Conservation (phyloP, 2,329 filamentous ascomycete species). For the Helminthosporium solani region DNA sequence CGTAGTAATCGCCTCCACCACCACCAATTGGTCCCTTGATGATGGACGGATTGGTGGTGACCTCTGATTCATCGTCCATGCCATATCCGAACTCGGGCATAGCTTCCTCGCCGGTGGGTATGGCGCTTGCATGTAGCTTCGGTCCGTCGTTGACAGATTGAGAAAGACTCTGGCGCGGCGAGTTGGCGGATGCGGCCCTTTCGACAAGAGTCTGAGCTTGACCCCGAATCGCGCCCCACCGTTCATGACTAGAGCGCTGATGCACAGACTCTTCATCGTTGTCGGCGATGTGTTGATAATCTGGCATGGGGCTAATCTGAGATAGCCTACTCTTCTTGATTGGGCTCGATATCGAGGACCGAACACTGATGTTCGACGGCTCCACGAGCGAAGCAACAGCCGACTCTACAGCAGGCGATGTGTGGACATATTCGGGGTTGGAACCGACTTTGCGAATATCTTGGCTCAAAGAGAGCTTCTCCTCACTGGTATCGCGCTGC, state of each 20-base stretch:
- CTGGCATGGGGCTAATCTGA: slow-evolving; percentile 47
- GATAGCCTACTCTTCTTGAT: slow-evolving; percentile 20
- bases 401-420: slow-evolving; percentile 74
- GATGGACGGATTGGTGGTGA: slow-evolving; percentile 81
- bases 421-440: slow-evolving; percentile 75
- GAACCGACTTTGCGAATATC: slow-evolving; percentile 69
- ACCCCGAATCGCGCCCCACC: slow-evolving; percentile 43
- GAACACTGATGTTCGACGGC: slow-evolving; percentile 68
- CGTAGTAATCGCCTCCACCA: slow-evolving; percentile 54
- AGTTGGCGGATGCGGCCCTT: slow-evolving; percentile 42
- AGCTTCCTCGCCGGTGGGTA: slow-evolving; percentile 65
- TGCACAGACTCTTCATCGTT: slow-evolving; percentile 24
- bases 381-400: slow-evolving; percentile 88
- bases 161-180: slow-evolving; percentile 57
- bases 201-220: slow-evolving; percentile 42
- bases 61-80: slow-evolving; percentile 60
- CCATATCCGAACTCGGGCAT: slow-evolving; percentile 76
- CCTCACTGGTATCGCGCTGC: slow-evolving; percentile 53
- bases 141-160: slow-evolving; percentile 49
- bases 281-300: slow-evolving; percentile 21
- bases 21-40: slow-evolving; percentile 72
- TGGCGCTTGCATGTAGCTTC: slow-evolving; percentile 67
- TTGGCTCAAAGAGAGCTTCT: slow-evolving; percentile 61
- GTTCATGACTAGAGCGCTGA: slow-evolving; percentile 22
- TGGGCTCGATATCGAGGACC: slow-evolving; percentile 36